These are phyloP conservation scores for Keithomyces neogunnii DNA, from an alignment of 2,329 filamentous ascomycete genomes.

Conservation along the genomic window DNA sequence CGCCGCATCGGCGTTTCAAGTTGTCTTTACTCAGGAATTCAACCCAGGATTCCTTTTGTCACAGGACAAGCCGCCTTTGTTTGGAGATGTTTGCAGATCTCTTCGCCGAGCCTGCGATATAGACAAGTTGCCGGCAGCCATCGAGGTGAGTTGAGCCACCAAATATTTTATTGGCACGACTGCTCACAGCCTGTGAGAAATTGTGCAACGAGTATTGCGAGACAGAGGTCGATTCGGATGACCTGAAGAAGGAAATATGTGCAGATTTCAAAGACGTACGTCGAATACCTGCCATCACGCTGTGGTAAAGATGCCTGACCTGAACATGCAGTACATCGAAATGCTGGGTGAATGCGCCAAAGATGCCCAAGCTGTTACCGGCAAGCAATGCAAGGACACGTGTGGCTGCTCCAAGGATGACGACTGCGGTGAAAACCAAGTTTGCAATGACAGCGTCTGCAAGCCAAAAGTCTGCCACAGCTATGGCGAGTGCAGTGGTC, in stretches of 20 bases:
- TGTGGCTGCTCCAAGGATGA: conserved; percentile 4
- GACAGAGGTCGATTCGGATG: conserved; percentile 3
- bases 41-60: neutral
- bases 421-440: conserved; percentile 4
- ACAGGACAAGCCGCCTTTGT: conserved; percentile 1
- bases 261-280: conserved; percentile 6
- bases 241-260: conserved; percentile 3
- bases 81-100: conserved; percentile 7
- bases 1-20: neutral
- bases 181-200: conserved; percentile 2
- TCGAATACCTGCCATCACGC: neutral
- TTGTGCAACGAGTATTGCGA: conserved; percentile 5
- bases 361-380: neutral
- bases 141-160: conserved; percentile 1
- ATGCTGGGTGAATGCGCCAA: conserved; percentile 8
- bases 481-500: conserved; percentile 7
- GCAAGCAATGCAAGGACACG: conserved; percentile 5
- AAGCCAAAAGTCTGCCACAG: conserved; percentile 4
- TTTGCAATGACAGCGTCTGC: conserved; percentile 5
- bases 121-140: conserved; percentile 1
- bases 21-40: conserved; percentile 1
- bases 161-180: neutral
- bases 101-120: conserved; percentile 5
- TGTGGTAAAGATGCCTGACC: neutral
- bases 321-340: conserved; percentile 2